Evolutionary conservation across 306 rosid species (phyloP), one percentile per base, ranked within the genome.

Genomic region (Glycine soja): DNA sequence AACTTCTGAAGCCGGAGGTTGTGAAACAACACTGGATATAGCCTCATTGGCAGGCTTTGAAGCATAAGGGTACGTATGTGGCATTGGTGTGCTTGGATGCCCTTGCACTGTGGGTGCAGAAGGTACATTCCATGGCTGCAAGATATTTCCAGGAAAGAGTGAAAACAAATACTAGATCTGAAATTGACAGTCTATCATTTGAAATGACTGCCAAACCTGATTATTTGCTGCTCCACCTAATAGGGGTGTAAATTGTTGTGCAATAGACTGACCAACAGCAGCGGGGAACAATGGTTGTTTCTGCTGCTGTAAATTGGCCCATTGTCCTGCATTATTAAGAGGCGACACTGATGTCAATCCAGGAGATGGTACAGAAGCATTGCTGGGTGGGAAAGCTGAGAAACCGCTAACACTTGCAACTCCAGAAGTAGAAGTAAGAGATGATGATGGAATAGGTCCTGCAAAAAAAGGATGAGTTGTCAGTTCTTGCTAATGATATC

Each of bases 91-190:
- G 78, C 84, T 83, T 7, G 67, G 85, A 77, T 84, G 90, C 75
- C 90, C 89, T 79, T 90, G 97, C 34, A 82, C 68, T 18, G 80
- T 85, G 51, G 87, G 72, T 51, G 78, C 81, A 46, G 76, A 84
- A 30, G 90, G 72, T 70, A 72, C 51, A 84, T 74, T 87, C 94
- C 95, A 93, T 67, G 91, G 89, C 97, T 91, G 88, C 78, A 63
- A 80, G 79, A 85, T 77, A 74, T 79, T 76, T 80, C 70, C 70
- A 71, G 16, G 52, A 88, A 64, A 45, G 77, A 4, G 81, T 75
- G 62, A 87, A 73, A 15, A 70, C 40, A 75, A 61, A 47, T 45
- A 38, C 52, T 46, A 71, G 30, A 67, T 11, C 5, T 30, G 69
- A 67, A 79, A 79, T 68, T 62, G 19, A 48, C 76, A 64, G 78